A percentile compares a stretch with the other conserved stretches of the same genome.
Conservation (phyloP, 495 filamentous ascomycete species). For the Penicillium steckii region DNA sequence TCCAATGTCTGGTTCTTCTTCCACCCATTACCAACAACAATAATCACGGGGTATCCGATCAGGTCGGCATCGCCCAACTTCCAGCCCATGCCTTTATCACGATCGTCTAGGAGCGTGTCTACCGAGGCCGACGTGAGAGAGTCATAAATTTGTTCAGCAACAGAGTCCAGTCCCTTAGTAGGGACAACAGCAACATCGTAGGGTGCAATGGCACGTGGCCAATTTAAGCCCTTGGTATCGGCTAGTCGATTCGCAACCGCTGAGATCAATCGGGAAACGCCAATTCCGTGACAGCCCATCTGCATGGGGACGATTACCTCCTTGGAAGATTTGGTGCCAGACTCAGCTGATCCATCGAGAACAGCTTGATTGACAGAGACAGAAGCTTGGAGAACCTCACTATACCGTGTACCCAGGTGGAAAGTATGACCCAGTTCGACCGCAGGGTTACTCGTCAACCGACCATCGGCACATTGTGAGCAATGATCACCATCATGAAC, state of each 20-base stretch:
- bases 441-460: slow-evolving; percentile 64
- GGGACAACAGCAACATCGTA: slow-evolving; percentile 76
- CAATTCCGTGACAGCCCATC: slow-evolving; percentile 97
- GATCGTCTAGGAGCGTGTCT: slow-evolving; percentile 77
- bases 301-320: slow-evolving; percentile 58
- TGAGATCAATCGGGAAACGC: slow-evolving; percentile 85
- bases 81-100: slow-evolving; percentile 68
- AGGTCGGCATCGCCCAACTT: slow-evolving; percentile 87
- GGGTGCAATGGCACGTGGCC: slow-evolving; percentile 84
- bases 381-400: slow-evolving; percentile 63
- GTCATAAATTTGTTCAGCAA: slow-evolving; percentile 62
- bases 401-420: slow-evolving; percentile 88
- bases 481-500: slow-evolving; percentile 70
- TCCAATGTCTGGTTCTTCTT: slow-evolving; percentile 60
- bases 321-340: slow-evolving; percentile 15
- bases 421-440: slow-evolving; percentile 96
- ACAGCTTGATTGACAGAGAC: slow-evolving; percentile 43
- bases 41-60: slow-evolving; percentile 80
- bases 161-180: slow-evolving; percentile 42
- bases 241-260: slow-evolving; percentile 75
- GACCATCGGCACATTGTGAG: slow-evolving; percentile 62
- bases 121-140: slow-evolving; percentile 35
- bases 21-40: slow-evolving; percentile 79
- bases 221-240: slow-evolving; percentile 76
- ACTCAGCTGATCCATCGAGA: slow-evolving; percentile 15